A percentile compares a stretch with the other conserved stretches of the same genome.
Conservation (phyloP, 108 stramenopile genomes). For the Nitzschia palea region DNA sequence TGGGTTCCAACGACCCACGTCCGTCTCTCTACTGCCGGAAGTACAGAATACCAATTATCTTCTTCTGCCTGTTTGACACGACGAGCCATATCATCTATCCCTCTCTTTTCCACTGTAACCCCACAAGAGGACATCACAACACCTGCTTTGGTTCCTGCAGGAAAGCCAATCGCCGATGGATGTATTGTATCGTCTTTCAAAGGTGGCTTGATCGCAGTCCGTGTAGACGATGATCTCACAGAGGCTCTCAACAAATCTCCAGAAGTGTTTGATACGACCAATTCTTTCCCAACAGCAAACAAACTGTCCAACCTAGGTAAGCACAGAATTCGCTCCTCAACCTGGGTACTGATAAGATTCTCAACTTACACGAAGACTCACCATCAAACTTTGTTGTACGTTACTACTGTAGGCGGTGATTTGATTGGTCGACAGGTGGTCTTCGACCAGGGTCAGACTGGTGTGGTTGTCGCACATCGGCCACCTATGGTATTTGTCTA, state of each 20-base stretch:
- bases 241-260: neutral
- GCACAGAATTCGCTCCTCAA: no score
- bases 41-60: no score
- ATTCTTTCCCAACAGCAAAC: neutral
- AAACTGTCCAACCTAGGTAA: neutral
- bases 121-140: constrained; percentile 2
- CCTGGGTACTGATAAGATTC: no score
- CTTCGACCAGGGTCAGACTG: constrained; percentile 45
- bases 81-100: neutral
- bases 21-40: no score
- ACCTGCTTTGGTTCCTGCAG: constrained; percentile 4
- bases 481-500: constrained; percentile 83
- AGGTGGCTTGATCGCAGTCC: constrained; percentile 36
- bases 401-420: constrained; percentile 78
- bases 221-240: constrained; percentile 24
- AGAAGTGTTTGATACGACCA: constrained; percentile 15
- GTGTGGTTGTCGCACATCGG: constrained; percentile 75
- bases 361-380: no score
- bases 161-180: constrained; percentile 33
- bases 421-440: constrained; percentile 59
- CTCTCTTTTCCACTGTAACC: constrained; percentile 16
- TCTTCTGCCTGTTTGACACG: neutral
- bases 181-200: constrained; percentile 26
- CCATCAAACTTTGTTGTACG: neutral
- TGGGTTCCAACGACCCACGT: neutral